These are phyloP conservation scores for Lachancea quebecensis DNA, from an alignment of 805 yeast species.

Conservation along the genomic window DNA sequence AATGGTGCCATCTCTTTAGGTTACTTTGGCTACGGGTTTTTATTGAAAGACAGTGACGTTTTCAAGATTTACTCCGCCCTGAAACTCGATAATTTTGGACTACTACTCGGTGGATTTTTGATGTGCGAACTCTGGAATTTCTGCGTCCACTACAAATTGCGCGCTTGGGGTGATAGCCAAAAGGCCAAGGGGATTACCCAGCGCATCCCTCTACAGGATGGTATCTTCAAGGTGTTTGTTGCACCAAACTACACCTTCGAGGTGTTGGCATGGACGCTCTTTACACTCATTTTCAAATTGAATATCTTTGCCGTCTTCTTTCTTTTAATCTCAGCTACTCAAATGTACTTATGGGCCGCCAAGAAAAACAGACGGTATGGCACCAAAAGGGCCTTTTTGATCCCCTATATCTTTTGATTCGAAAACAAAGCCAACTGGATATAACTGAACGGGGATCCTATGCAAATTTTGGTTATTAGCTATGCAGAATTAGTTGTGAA, in stretches of 20 bases:
- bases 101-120: conserved; percentile 41
- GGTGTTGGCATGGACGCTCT: conserved; percentile 63
- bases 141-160: conserved; percentile 61
- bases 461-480: background rate
- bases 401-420: conserved; percentile 62
- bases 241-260: conserved; percentile 95
- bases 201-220: conserved; percentile 56
- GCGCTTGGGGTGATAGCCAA: conserved; percentile 38
- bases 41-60: conserved; percentile 15
- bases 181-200: conserved; percentile 31
- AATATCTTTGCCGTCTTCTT: conserved; percentile 75
- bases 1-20: conserved; percentile 54
- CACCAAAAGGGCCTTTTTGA: conserved; percentile 64
- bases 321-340: conserved; percentile 59
- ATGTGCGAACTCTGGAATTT: conserved; percentile 68
- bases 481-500: conserved; percentile 1
- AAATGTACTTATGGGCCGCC: conserved; percentile 90
- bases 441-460: too few relatives aligned
- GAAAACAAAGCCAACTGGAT: background rate
- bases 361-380: conserved; percentile 82
- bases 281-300: conserved; percentile 58
- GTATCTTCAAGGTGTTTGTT: conserved; percentile 72
- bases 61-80: conserved; percentile 13
- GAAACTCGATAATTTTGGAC: conserved; percentile 15
- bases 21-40: conserved; percentile 47